A percentile compares a stretch with the other conserved stretches of the same genome.
Evolutionary conservation across 805 yeast species (phyloP).

Genomic region (Metschnikowia gelsemii): DNA sequence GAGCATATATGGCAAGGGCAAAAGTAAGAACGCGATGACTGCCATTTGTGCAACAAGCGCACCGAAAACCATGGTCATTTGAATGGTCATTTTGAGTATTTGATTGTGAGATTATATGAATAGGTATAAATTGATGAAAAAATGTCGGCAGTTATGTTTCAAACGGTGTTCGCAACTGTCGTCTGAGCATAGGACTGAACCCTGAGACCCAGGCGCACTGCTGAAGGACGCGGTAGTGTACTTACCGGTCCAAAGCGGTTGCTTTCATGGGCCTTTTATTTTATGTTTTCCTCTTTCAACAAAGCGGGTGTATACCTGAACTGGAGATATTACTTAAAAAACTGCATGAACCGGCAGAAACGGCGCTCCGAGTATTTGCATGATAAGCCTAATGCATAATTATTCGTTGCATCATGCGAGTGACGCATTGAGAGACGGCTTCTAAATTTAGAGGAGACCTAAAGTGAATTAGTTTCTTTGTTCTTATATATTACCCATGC

Average conservation of each 20-base stretch:
- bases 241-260: not conserved
- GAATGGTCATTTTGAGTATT: constrained; percentile 40
- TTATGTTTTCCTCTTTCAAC: too few relatives aligned
- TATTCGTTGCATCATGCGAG: not conserved
- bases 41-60: constrained; percentile 54
- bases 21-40: constrained; percentile 44
- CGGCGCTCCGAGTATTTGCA: not conserved
- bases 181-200: not conserved
- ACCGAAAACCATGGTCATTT: constrained; percentile 48
- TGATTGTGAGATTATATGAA: not conserved
- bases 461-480: too few relatives aligned
- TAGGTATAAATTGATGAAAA: not conserved
- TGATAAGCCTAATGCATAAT: not conserved
- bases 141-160: too few relatives aligned
- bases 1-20: constrained; percentile 54
- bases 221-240: not conserved
- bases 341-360: not conserved
- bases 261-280: too few relatives aligned
- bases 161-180: not conserved
- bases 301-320: not conserved
- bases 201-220: not conserved
- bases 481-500: too few relatives aligned
- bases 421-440: not conserved
- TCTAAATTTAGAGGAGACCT: too few relatives aligned
- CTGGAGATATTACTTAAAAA: not conserved